phyloP scores from a whole-genome alignment of 352 stramenopile species.

The Phytopythium boreale region DNA sequence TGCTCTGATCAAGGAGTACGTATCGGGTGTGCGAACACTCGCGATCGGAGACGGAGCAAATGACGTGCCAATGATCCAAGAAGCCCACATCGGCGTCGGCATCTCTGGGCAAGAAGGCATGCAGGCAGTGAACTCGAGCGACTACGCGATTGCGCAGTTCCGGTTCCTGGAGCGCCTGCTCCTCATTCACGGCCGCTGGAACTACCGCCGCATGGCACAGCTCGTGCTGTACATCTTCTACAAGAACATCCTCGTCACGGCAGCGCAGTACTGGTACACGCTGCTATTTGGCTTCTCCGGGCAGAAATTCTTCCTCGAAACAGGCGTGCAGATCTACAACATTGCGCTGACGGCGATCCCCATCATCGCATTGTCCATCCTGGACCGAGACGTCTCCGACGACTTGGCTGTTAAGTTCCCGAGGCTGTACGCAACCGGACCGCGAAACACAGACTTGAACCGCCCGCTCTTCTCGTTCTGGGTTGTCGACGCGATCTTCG shows the following conservation, averaged over 20 bases:
- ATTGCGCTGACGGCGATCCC: slow-evolving; percentile 67
- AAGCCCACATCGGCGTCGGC: slow-evolving; percentile 89
- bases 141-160: slow-evolving; percentile 94
- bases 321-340: slow-evolving; percentile 79
- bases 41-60: slow-evolving; percentile 94
- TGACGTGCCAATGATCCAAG: slow-evolving; percentile 95
- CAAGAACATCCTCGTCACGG: slow-evolving; percentile 89
- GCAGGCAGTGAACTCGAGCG: slow-evolving; percentile 91
- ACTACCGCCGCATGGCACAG: slow-evolving; percentile 88
- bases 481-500: slow-evolving; percentile 64
- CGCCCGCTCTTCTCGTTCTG: slow-evolving; percentile 56
- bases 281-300: slow-evolving; percentile 72
- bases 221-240: slow-evolving; percentile 93
- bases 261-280: slow-evolving; percentile 76
- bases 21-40: slow-evolving; percentile 72
- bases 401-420: slow-evolving; percentile 63
- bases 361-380: slow-evolving; percentile 64
- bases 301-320: slow-evolving; percentile 84
- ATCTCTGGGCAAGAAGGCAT: slow-evolving; percentile 92
- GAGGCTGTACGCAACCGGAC: slow-evolving; percentile 63
- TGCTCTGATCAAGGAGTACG: slow-evolving; percentile 71
- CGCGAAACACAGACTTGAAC: slow-evolving; percentile 70
- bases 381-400: slow-evolving; percentile 73
- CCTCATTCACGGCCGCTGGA: slow-evolving; percentile 90
- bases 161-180: slow-evolving; percentile 88